Evolutionary conservation across 2,329 filamentous ascomycete species (phyloP).

Genomic region (Cercospora sesami): DNA sequence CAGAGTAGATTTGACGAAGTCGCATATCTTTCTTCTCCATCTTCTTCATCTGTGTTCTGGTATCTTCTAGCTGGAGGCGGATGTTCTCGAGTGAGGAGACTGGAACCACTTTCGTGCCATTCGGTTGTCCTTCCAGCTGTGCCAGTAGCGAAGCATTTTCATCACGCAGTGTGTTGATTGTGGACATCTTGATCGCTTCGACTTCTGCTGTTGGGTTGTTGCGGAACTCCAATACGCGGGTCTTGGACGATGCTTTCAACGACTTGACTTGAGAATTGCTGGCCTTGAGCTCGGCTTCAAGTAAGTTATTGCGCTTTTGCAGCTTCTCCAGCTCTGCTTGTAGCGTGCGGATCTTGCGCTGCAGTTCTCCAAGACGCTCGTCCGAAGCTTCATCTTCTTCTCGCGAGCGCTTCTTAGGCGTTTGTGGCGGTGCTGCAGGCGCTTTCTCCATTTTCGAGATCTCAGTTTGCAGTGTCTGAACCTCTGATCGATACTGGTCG

Average conservation of each 20-base stretch:
- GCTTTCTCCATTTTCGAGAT: slow-evolving; percentile 63
- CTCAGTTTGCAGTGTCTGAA: slow-evolving; percentile 71
- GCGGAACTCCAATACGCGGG: slow-evolving; percentile 79
- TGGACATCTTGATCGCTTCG: slow-evolving; percentile 80
- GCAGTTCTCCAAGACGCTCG: slow-evolving; percentile 76
- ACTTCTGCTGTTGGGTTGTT: slow-evolving; percentile 88
- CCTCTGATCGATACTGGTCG: slow-evolving; percentile 80
- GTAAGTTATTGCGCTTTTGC: slow-evolving; percentile 67
- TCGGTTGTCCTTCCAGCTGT: slow-evolving; percentile 57
- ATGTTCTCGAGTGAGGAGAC: slow-evolving; percentile 72
- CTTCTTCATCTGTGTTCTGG: slow-evolving; percentile 53
- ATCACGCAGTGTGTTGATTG: slow-evolving; percentile 71
- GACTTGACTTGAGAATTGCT: slow-evolving; percentile 69
- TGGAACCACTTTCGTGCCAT: slow-evolving; percentile 67
- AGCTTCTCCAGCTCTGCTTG: slow-evolving; percentile 73
- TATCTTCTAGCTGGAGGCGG: slow-evolving; percentile 70
- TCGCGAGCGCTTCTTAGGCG: slow-evolving; percentile 42
- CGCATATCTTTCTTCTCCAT: slow-evolving; percentile 79
- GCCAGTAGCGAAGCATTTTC: slow-evolving; percentile 77
- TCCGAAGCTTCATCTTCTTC: slow-evolving; percentile 56
- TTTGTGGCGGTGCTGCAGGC: slow-evolving; percentile 63
- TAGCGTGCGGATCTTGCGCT: slow-evolving; percentile 82
- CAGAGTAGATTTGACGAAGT: slow-evolving; percentile 87
- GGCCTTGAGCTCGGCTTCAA: slow-evolving; percentile 74
- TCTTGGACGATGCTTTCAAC: slow-evolving; percentile 68